phyloP scores from a whole-genome alignment of 1,284 basidiomycete species.

The Leccinum colubrinum region DNA sequence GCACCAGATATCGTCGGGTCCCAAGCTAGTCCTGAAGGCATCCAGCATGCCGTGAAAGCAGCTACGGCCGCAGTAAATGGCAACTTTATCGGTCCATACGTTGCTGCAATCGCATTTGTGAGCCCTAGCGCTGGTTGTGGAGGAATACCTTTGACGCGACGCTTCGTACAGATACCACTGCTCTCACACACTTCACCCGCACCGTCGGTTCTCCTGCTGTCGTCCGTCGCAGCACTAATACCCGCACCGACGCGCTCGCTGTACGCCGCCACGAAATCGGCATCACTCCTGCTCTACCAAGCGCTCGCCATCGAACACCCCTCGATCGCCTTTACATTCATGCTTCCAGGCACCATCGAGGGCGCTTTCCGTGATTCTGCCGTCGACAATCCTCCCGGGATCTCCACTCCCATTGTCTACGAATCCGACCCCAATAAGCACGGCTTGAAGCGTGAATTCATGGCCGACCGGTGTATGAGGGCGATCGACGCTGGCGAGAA shows the following conservation, averaged over 20 bases:
- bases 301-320: constrained; percentile 80
- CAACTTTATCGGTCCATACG: constrained; percentile 66
- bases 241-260: constrained; percentile 86
- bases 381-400: constrained; percentile 53
- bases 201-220: constrained; percentile 80
- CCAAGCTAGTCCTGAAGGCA: constrained; percentile 45
- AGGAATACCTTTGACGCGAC: not conserved
- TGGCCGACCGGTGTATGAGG: constrained; percentile 53
- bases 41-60: constrained; percentile 51
- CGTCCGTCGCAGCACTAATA: constrained; percentile 77
- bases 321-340: constrained; percentile 52
- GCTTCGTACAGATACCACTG: constrained; percentile 64
- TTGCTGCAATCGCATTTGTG: constrained; percentile 67
- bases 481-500: constrained; percentile 58
- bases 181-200: constrained; percentile 65
- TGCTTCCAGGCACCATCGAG: constrained; percentile 65
- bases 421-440: constrained; percentile 53
- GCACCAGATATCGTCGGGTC: constrained; percentile 32
- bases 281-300: constrained; percentile 78
- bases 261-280: constrained; percentile 85
- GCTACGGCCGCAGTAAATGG: constrained; percentile 52
- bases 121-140: constrained; percentile 23
- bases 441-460: constrained; percentile 54
- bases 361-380: constrained; percentile 81
- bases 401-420: constrained; percentile 28